A percentile compares a stretch with the other conserved stretches of the same genome.
phyloP scores from a whole-genome alignment of 176 grass and related monocot genomes.

The Paspalum vaginatum region DNA sequence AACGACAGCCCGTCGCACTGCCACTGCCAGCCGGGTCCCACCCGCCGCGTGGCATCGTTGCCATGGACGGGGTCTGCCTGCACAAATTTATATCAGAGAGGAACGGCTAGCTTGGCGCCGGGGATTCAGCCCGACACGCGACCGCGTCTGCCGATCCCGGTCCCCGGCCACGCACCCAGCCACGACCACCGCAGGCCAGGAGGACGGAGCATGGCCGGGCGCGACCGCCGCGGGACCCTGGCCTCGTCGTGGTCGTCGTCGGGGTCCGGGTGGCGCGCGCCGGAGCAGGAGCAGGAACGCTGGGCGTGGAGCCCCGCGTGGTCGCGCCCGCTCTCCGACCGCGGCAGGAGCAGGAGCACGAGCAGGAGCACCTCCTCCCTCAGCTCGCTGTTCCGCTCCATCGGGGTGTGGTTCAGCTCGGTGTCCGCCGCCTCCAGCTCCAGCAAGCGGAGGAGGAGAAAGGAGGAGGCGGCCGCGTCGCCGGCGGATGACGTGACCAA shows the following conservation, averaged over 20 bases:
- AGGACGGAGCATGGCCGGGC: constrained; percentile 24
- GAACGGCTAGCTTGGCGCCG: too few relatives aligned
- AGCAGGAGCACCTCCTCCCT: neutral
- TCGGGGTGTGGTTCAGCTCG: constrained; percentile 58
- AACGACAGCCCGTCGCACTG: too few relatives aligned
- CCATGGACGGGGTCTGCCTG: too few relatives aligned
- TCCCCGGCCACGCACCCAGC: neutral
- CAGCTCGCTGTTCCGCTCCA: constrained; percentile 49
- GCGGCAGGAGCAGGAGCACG: neutral
- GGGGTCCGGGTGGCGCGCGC: neutral
- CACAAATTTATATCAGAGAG: too few relatives aligned
- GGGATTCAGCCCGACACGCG: neutral
- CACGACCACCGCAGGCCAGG: neutral
- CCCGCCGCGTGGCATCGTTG: too few relatives aligned
- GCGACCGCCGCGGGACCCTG: constrained; percentile 32
- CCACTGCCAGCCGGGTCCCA: too few relatives aligned
- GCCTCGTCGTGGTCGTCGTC: constrained; percentile 31
- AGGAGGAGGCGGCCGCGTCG: neutral
- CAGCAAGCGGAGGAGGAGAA: neutral
- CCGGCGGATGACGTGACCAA: constrained; percentile 17
- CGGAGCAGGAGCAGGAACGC: neutral
- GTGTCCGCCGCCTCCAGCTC: neutral
- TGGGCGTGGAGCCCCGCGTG: constrained; percentile 33
- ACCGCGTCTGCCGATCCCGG: neutral
- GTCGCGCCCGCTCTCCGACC: constrained; percentile 48